phyloP scores from a whole-genome alignment of 768 basidiomycete species.

The Hirschioporus abietinus region DNA sequence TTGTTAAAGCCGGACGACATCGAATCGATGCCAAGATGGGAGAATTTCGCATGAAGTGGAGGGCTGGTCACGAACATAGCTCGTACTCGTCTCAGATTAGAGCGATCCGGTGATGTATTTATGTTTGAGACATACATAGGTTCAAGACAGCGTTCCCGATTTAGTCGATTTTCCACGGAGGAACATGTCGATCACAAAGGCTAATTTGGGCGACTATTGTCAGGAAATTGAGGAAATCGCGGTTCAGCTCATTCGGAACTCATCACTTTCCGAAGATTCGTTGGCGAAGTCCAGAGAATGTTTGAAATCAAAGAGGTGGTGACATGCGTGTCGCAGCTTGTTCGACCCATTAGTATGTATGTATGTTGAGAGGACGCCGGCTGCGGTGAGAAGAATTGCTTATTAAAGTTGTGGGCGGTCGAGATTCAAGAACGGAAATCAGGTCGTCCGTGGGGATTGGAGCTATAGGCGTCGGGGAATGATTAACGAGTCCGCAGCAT shows the following conservation, averaged over 20 bases:
- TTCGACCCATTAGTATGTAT: no score
- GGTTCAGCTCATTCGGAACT: no score
- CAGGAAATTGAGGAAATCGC: no score
- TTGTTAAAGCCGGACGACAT: no score
- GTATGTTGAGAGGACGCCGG: not conserved
- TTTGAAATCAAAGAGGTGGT: not conserved
- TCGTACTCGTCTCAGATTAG: not conserved
- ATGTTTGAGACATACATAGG: not conserved
- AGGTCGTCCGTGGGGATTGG: not conserved
- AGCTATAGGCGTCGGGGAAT: not conserved
- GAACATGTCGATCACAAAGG: not conserved
- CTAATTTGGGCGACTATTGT: not conserved
- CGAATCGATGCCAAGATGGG: not conserved
- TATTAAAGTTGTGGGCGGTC: not conserved
- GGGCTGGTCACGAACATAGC: not conserved
- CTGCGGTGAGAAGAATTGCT: not conserved
- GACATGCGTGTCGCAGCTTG: no score
- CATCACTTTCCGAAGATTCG: no score
- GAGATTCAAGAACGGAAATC: not conserved
- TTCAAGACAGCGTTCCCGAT: not conserved
- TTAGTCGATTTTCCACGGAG: not conserved
- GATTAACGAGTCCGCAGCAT: not conserved
- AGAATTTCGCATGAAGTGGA: not conserved
- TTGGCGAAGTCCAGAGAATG: not conserved
- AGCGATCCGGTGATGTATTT: not conserved